Base-by-base conservation (phyloP, 805 yeast genomes). In the Kuraishia molischiana region DNA sequence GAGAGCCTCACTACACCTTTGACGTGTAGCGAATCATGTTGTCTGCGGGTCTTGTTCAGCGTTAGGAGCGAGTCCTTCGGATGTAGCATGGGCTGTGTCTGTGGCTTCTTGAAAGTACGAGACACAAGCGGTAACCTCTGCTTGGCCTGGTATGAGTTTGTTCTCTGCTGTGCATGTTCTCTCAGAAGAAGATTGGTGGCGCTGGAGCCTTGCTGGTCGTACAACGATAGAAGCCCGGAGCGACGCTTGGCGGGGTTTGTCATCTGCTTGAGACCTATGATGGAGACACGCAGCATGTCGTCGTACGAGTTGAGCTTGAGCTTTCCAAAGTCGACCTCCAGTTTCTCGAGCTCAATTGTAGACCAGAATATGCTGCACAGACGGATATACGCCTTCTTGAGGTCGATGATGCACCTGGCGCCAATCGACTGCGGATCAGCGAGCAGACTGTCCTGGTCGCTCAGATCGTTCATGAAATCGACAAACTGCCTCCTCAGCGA, bases 401-500 rank as follows among this genome's bases (percentile, higher is more conserved):
- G 42, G 38, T 60, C 62, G 20, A 52, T 37, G 3, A 61, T 38
- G 4, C 56, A 54, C 40, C 36, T 48, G 53, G 20, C 52, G 32
- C 22, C 21, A 22, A 19, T 35, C 19, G 24, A 30, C 3, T 18
- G 8, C 3, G 40, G 32, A 19, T 41, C 41, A 9, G 17, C 31
- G 19, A 34, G 37, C 13, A 26, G 11, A 5, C 29, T 37, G 4
- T 28, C 26, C 13, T 28, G n/a, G 17, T 14, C 14, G n/a, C 32
- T 20, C 6, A 33, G 21, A 24, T 56, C 60, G 52, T 73, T 67
- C 29, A 77, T 45, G 13, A 66, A 64, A 11, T 55, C 44, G 3
- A 67, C 55, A 40, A 76, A 68, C 19, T 56, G 47, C 18, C 48
- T 44, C 38, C 87, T 61, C 24, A 81, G 57, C 38, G 68, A 64